These are phyloP conservation scores for Alternaria ventricosa DNA, from an alignment of 2,329 filamentous ascomycete genomes.

Conservation along the genomic window DNA sequence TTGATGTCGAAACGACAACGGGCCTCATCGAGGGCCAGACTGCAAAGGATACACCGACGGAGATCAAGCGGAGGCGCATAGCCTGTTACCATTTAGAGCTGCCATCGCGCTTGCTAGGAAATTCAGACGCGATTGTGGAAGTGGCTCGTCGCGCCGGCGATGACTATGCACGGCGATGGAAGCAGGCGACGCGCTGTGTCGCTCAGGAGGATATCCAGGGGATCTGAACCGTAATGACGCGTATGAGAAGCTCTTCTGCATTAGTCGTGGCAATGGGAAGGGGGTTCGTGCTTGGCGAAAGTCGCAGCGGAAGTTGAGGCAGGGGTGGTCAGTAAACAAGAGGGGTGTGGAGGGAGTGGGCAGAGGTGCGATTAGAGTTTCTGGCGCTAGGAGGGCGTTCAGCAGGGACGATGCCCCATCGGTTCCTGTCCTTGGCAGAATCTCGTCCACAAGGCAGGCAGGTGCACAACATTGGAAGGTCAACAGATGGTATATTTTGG, in stretches of 20 bases:
- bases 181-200: background rate
- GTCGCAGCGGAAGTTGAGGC: background rate
- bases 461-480: background rate
- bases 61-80: background rate
- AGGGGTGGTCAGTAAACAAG: background rate
- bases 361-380: constrained; percentile 26
- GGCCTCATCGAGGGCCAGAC: background rate
- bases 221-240: background rate
- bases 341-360: background rate
- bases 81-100: background rate
- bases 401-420: constrained; percentile 5
- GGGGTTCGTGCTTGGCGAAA: background rate
- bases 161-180: background rate
- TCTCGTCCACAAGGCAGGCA: background rate
- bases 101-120: background rate
- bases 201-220: background rate
- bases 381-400: constrained; percentile 13
- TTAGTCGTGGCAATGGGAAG: background rate
- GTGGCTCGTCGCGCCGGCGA: background rate
- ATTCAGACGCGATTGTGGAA: background rate
- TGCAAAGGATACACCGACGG: background rate
- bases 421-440: constrained; percentile 16
- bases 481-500: background rate
- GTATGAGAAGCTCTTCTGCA: background rate
- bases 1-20: background rate